These are phyloP conservation scores for Fraxinus americana DNA, from an alignment of 257 asterid species.

Conservation along the genomic window DNA sequence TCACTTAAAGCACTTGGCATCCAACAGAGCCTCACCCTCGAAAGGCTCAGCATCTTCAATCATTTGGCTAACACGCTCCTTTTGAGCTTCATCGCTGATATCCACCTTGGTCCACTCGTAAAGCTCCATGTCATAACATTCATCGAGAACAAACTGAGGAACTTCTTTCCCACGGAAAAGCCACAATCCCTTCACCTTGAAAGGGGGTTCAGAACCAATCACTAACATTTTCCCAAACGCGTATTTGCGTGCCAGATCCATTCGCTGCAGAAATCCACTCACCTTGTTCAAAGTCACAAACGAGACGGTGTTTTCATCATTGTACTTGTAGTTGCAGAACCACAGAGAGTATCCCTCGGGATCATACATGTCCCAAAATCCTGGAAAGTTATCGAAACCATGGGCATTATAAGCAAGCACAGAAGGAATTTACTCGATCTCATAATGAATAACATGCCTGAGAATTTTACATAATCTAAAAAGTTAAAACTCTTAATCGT, in stretches of 20 bases:
- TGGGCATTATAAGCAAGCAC: not conserved
- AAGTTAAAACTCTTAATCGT: no score
- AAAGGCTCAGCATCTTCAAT: conserved; percentile 74
- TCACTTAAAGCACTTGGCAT: conserved; percentile 68
- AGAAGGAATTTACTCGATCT: not conserved
- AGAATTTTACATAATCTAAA: not conserved
- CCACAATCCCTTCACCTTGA: conserved; percentile 94
- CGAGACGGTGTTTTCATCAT: conserved; percentile 86
- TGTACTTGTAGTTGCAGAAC: conserved; percentile 96
- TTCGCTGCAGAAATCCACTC: conserved; percentile 88
- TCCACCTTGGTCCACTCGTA: conserved; percentile 77
- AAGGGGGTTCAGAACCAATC: conserved; percentile 70
- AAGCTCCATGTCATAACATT: conserved; percentile 88
- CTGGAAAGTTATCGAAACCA: conserved; percentile 33
- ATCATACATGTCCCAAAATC: conserved; percentile 98
- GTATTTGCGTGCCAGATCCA: conserved; percentile 92
- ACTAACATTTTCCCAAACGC: conserved; percentile 93
- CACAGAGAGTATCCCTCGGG: conserved; percentile 96
- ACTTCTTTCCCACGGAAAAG: conserved; percentile 92
- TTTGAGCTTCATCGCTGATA: conserved; percentile 53
- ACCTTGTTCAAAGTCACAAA: conserved; percentile 93
- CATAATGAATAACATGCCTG: not conserved
- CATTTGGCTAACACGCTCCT: conserved; percentile 63
- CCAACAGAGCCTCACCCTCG: conserved; percentile 59
- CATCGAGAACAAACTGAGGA: conserved; percentile 78